Conservation (phyloP, 2,329 filamentous ascomycete species). For the Cladophialophora carrionii region DNA sequence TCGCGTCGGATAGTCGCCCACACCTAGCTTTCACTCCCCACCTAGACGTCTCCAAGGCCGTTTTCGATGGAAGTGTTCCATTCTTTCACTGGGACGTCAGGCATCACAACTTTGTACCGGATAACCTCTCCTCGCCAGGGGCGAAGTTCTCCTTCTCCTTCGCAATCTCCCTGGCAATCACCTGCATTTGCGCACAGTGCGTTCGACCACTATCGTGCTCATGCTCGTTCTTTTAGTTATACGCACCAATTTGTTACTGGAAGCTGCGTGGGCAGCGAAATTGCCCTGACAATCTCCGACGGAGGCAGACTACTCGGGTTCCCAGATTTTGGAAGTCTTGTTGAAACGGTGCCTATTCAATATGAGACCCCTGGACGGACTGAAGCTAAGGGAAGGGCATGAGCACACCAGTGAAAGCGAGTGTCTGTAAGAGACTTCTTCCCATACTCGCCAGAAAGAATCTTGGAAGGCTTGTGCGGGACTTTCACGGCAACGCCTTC, state of each 20-base stretch:
- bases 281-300: background rate
- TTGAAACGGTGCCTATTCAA: constrained; percentile 17
- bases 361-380: background rate
- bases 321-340: constrained; percentile 17
- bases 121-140: too few relatives aligned
- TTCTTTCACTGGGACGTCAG: too few relatives aligned
- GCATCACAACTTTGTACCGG: too few relatives aligned
- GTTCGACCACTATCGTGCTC: background rate
- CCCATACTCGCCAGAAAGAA: constrained; percentile 23
- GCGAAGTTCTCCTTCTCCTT: too few relatives aligned
- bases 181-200: too few relatives aligned
- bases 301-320: constrained; percentile 1
- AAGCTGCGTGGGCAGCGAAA: background rate
- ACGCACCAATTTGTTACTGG: background rate
- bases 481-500: constrained; percentile 24
- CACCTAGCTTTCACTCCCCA: too few relatives aligned
- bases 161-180: too few relatives aligned
- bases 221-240: background rate
- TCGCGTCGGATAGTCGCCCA: too few relatives aligned
- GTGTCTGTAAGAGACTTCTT: constrained; percentile 20
- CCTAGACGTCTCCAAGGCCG: too few relatives aligned
- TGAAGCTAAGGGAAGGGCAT: background rate
- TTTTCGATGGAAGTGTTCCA: too few relatives aligned
- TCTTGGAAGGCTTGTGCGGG: constrained; percentile 9
- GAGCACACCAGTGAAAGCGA: constrained; percentile 18